Evolutionary conservation across 768 basidiomycete genomes (phyloP), one percentile per base, ranked within the genome.

Genomic region (Russula vinacea): DNA sequence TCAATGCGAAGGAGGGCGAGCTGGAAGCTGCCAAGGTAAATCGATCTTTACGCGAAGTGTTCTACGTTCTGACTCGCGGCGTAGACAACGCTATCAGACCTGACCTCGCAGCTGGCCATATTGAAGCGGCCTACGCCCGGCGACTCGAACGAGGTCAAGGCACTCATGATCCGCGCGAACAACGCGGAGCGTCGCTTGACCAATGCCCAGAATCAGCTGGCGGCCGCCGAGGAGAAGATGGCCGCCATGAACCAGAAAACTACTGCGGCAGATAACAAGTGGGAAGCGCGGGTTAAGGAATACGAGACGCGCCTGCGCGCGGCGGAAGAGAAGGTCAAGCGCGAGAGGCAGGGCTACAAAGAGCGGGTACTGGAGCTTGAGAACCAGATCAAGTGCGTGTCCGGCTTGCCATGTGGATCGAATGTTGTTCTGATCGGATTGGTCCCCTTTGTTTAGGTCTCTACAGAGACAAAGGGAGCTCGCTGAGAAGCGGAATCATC

Each of bases 221-320:
- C 86, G 1, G 81, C 85, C 26, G 85, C 90, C 3, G 96, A 98
- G 72, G 92, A 95, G 75, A 89, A 88, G 76, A 81, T 95, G 55
- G 84, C 88, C 1, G 74, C 78, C 45, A 81, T 90, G 75, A 89
- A 88, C 68, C 81, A 86, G 76, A 89, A 87, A 78, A 89, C 82
- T 42, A 78, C 80, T 0, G 78, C 78, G 0, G 89, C 90, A 0
- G 94, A 97, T 69, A 78, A 77, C 58, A 96, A 95, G 74, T 98
- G 95, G 94, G 94, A 95, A 71, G 92, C 89, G 0, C 80, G 95
- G n/a, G 91, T 98, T 51, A 89, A 87, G 74, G 95, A 98, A 75
- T 94, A 95, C 70, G 93, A 97, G 76, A 73, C 83, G 16, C 77
- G 90, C 19, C 72, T 94, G 66, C 87, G 86, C 73, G 85, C 86